phyloP scores from a whole-genome alignment of 148 eudicot species.

The Chenopodium berlandieri region DNA sequence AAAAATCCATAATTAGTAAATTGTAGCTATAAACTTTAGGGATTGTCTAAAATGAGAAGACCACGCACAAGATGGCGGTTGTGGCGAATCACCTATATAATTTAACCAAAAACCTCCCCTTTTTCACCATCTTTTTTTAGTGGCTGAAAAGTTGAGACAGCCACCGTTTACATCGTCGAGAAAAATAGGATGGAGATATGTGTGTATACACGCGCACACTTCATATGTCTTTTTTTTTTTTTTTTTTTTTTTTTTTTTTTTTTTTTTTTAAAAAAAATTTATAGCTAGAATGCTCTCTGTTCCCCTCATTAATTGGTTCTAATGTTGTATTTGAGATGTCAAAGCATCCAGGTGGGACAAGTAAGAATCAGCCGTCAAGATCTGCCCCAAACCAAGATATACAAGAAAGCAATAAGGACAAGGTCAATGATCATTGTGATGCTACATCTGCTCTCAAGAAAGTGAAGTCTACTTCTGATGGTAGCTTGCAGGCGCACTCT shows the following conservation, averaged over 20 bases:
- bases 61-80: no score
- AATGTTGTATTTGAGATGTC: conserved; percentile 29
- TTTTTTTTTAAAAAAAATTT: background rate
- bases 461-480: conserved; percentile 24
- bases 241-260: background rate
- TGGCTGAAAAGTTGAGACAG: no score
- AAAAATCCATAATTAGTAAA: background rate
- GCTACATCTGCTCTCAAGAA: conserved; percentile 28
- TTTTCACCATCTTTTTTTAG: no score
- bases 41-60: no score
- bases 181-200: no score
- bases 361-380: conserved; percentile 23
- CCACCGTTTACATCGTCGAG: no score
- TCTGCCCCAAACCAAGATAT: conserved; percentile 29
- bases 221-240: no score
- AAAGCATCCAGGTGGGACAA: conserved; percentile 26
- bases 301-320: conserved; percentile 16
- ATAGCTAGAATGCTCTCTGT: background rate
- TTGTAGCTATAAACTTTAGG: background rate
- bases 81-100: no score
- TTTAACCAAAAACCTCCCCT: no score
- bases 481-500: conserved; percentile 25
- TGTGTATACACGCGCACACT: no score
- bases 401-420: conserved; percentile 19
- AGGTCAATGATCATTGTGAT: conserved; percentile 22